phyloP scores from a whole-genome alignment of 768 basidiomycete genomes.

The Podaxis sp. region DNA sequence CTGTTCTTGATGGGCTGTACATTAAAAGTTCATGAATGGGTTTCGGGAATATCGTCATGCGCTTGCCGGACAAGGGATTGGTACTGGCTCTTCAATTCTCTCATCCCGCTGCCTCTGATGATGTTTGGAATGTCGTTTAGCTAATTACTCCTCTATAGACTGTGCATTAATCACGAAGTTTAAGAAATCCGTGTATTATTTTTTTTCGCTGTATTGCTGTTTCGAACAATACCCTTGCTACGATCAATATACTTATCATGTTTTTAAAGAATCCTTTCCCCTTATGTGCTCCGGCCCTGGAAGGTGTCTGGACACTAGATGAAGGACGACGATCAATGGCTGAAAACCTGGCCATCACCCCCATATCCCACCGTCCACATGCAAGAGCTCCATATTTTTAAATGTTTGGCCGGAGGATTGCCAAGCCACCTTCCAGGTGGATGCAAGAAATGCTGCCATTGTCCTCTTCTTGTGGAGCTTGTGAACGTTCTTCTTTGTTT shows the following conservation, averaged over 20 bases:
- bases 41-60: constrained; percentile 2
- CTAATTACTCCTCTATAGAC: constrained; percentile 9
- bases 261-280: background rate
- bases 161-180: constrained; percentile 13
- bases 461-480: background rate
- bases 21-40: constrained; percentile 6
- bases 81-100: background rate
- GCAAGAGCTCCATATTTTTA: background rate
- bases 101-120: background rate
- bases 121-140: constrained; percentile 1
- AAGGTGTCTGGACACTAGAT: background rate
- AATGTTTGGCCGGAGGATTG: background rate
- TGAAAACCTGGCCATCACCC: background rate
- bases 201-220: background rate
- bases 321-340: background rate
- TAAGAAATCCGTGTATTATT: constrained; percentile 15
- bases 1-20: background rate
- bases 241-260: constrained; percentile 10
- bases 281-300: background rate
- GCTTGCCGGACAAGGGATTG: background rate
- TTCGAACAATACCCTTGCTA: constrained; percentile 7
- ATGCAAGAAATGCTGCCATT: constrained; percentile 5
- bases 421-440: background rate
- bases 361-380: background rate
- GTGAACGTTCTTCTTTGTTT: background rate